phyloP scores from a whole-genome alignment of 106 monocot genomes.

The Agapanthus africanus region DNA sequence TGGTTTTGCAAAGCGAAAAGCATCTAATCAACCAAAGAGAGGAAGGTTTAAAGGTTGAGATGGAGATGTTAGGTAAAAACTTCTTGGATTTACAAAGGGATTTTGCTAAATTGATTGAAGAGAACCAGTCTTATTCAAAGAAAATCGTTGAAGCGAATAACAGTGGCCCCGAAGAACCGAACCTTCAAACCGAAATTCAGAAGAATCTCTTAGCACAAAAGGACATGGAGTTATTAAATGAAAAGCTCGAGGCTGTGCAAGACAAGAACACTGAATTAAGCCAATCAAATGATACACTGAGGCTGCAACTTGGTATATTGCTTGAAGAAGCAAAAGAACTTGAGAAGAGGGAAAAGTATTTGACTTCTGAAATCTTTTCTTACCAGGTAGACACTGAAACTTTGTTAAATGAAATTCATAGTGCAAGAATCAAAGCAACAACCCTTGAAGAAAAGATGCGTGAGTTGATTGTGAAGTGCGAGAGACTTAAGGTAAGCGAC shows the following conservation, averaged over 20 bases:
- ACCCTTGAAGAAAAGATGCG: constrained; percentile 41
- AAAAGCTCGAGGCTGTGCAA: constrained; percentile 8
- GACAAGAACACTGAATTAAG: constrained; percentile 12
- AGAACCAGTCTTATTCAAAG: constrained; percentile 23
- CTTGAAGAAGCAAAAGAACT: constrained; percentile 21
- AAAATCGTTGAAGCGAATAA: constrained; percentile 28
- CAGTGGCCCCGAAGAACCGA: constrained; percentile 14
- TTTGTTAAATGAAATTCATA: constrained; percentile 29
- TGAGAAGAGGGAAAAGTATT: constrained; percentile 18
- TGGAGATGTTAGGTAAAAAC: constrained; percentile 23
- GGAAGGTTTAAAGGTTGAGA: constrained; percentile 33
- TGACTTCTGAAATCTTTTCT: constrained; percentile 21
- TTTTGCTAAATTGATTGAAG: constrained; percentile 20
- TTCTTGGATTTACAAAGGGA: constrained; percentile 33
- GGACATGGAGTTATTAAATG: constrained; percentile 14
- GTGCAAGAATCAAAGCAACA: constrained; percentile 21
- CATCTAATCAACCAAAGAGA: constrained; percentile 28
- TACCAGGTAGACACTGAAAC: constrained; percentile 28
- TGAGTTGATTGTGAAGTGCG: constrained; percentile 34
- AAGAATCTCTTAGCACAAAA: constrained; percentile 17
- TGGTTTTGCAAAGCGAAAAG: constrained; percentile 28
- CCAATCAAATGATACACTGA: too few relatives aligned
- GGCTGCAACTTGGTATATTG: constrained; percentile 16
- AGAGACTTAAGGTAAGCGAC: constrained; percentile 24
- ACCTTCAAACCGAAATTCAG: constrained; percentile 17